These are phyloP conservation scores for Trichoderma sp. DNA, from an alignment of 2,329 filamentous ascomycete species.

Conservation along the genomic window DNA sequence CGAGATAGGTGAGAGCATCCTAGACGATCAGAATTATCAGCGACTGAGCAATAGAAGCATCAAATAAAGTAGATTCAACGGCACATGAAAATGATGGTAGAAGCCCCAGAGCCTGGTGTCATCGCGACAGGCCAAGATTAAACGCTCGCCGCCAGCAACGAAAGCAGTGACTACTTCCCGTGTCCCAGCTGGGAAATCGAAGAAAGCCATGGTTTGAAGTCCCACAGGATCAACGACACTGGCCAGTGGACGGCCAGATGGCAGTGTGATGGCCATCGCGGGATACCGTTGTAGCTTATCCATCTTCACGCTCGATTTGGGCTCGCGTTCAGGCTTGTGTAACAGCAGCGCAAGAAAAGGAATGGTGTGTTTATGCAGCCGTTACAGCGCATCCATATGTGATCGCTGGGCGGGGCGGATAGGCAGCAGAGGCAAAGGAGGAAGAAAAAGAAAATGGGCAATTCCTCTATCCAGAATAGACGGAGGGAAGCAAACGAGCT, in stretches of 20 bases:
- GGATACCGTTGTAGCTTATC: constrained; percentile 3
- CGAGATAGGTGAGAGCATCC: constrained; percentile 88
- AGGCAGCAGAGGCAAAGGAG: background rate
- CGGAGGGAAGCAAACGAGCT: background rate
- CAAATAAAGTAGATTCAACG: constrained; percentile 24
- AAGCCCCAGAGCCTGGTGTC: constrained; percentile 33
- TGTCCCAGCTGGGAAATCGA: constrained; percentile 15
- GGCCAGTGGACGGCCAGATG: constrained; percentile 13
- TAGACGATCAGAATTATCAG: constrained; percentile 37
- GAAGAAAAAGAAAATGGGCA: background rate
- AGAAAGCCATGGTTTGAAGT: constrained; percentile 19
- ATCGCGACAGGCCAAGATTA: constrained; percentile 32
- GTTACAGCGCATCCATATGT: background rate
- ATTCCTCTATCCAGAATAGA: background rate
- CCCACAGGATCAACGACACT: constrained; percentile 19
- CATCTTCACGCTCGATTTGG: background rate
- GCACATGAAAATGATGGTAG: constrained; percentile 36
- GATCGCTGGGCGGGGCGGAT: background rate
- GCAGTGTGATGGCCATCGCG: constrained; percentile 25
- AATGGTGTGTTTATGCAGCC: background rate
- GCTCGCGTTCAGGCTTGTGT: background rate
- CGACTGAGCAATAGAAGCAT: constrained; percentile 13
- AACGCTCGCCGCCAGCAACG: constrained; percentile 32
- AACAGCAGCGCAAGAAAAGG: background rate
- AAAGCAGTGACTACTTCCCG: constrained; percentile 35